Evolutionary conservation across 1,284 basidiomycete species (phyloP).

Genomic region (Papiliotrema terrestris): DNA sequence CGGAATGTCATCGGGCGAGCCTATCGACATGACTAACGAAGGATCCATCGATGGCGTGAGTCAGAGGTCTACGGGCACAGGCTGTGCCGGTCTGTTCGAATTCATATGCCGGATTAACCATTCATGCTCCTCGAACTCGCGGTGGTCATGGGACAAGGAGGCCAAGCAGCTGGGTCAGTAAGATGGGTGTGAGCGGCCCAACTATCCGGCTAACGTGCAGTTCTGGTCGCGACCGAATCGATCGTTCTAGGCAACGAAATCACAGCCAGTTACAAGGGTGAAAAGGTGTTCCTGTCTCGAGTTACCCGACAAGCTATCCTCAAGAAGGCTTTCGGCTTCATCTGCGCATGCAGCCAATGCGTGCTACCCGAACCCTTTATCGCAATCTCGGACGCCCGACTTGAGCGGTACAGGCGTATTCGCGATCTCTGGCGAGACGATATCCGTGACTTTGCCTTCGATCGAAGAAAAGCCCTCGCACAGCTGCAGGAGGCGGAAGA

Average conservation of each 20-base stretch:
- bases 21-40: too few species aligned
- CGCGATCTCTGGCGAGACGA: not conserved
- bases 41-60: too few species aligned
- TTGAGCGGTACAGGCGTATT: not conserved
- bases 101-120: slow-evolving; percentile 1
- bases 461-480: not conserved
- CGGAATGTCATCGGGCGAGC: not conserved
- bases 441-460: not conserved
- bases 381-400: not conserved
- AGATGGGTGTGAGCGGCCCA: too few species aligned
- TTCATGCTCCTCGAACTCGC: not conserved
- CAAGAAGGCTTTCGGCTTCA: not conserved
- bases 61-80: too few species aligned
- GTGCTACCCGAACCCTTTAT: not conserved
- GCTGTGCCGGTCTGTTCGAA: not conserved
- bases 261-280: not conserved
- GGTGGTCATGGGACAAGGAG: not conserved
- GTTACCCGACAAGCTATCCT: not conserved
- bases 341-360: not conserved
- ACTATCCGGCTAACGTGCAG: not conserved
- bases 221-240: not conserved
- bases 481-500: not conserved
- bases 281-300: not conserved
- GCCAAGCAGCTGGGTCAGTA: not conserved
- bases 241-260: not conserved